phyloP scores from a whole-genome alignment of 2,329 filamentous ascomycete species.

The Daldinia sp. region DNA sequence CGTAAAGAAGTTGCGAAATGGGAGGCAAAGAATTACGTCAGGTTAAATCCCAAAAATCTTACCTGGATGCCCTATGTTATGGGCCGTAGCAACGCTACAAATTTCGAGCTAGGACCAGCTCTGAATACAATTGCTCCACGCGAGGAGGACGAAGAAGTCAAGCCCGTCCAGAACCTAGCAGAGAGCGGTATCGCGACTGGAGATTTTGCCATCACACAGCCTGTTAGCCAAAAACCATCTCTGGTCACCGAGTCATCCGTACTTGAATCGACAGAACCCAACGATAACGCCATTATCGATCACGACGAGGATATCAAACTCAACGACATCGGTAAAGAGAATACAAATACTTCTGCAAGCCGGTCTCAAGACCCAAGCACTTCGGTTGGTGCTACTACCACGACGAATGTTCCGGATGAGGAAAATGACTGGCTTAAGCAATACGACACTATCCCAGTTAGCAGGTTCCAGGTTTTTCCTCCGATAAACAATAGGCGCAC shows the following conservation, averaged over 20 bases:
- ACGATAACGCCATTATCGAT: slow-evolving; percentile 43
- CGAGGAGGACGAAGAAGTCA: slow-evolving; percentile 71
- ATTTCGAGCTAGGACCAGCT: slow-evolving; percentile 82
- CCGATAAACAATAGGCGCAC: slow-evolving; percentile 62
- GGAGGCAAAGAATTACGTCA: slow-evolving; percentile 87
- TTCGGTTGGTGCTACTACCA: slow-evolving; percentile 26
- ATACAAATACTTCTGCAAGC: slow-evolving; percentile 33
- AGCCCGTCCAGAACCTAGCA: slow-evolving; percentile 47
- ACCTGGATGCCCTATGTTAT: slow-evolving; percentile 98
- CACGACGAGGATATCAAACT: slow-evolving; percentile 33
- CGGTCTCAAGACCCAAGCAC: slow-evolving; percentile 27
- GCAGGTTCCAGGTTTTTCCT: slow-evolving; percentile 81
- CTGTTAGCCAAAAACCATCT: slow-evolving; percentile 44
- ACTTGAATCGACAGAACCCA: slow-evolving; percentile 53
- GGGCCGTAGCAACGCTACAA: slow-evolving; percentile 83
- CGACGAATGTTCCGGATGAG: slow-evolving; percentile 42
- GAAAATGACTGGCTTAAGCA: slow-evolving; percentile 55
- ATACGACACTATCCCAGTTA: slow-evolving; percentile 69
- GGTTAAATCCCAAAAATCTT: slow-evolving; percentile 79
- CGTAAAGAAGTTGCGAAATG: slow-evolving; percentile 87
- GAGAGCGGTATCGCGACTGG: slow-evolving; percentile 46
- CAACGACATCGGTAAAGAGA: slow-evolving; percentile 43
- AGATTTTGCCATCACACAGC: slow-evolving; percentile 41
- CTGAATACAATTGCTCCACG: slow-evolving; percentile 88
- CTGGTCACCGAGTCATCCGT: slow-evolving; percentile 42